Evolutionary conservation across 768 basidiomycete genomes (phyloP), one percentile per base, ranked within the genome.

Genomic region (Roridomyces roridus): DNA sequence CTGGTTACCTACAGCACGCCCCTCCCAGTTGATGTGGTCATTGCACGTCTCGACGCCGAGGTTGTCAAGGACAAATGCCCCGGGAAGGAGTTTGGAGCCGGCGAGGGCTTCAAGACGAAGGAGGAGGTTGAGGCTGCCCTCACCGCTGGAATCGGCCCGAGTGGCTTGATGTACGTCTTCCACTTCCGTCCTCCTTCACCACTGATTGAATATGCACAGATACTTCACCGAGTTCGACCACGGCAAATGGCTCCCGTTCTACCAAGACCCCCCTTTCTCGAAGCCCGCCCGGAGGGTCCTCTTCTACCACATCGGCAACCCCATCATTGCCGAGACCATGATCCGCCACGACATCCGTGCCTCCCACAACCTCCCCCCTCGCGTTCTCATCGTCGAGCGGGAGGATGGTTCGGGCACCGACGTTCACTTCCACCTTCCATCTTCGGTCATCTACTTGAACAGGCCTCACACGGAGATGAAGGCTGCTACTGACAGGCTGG

Each of bases 341-440:
- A 36, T 78, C 42, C 58, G 55, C 17, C 65, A 67, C 53, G 72
- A 76, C 46, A 49, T 71, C 15, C 59, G 59, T n/a, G 64, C 65
- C 1, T 72, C 68, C 8, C 68, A 71, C 35, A 61, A 69, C 60
- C 61, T 76, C 21, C 77, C 77, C 1, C 74, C 69, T 23, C 67
- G 69, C 14, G n/a, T 78, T 0, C 65, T 78, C 50, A 59, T 77
- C 17, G 46, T 67, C 6, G 74, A 73, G 62, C 67, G 65, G n/a
- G 53, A 53, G 6, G 64, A 66, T 14, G 58, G 57, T 5, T 42
- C 29, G 9, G 70, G 69, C 17, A 75, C 75, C 24, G 65, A 53
- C 9, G 59, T 78, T 24, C 57, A 73, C 8, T 78, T 74, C 52
- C 71, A 76, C 45, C 64, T 73, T 6, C 76, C 75, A 20, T 73